These are phyloP conservation scores for Senna tora DNA, from an alignment of 306 rosid genomes.

Conservation along the genomic window DNA sequence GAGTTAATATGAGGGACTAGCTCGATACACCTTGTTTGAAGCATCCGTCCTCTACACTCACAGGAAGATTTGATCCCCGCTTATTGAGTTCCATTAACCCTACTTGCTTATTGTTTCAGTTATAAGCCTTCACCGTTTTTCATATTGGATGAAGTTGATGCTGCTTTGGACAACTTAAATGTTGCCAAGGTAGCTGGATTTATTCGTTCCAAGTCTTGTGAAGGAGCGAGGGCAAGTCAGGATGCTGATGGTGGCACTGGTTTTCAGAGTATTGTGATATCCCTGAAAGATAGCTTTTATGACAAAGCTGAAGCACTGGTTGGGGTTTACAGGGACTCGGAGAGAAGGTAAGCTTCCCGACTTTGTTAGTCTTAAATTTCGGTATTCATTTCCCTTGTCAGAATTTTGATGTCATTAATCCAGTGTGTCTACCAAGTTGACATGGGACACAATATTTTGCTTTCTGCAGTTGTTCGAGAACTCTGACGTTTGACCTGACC, in stretches of 20 bases:
- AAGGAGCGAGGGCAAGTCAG: constrained; percentile 73
- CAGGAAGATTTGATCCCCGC: constrained; percentile 14
- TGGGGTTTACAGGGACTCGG: constrained; percentile 35
- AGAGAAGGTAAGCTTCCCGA: constrained; percentile 62
- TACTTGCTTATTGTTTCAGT: constrained; percentile 53
- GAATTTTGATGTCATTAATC: constrained; percentile 20
- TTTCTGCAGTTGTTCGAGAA: constrained; percentile 84
- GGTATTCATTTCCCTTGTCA: background rate
- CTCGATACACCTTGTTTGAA: constrained; percentile 27
- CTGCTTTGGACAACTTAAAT: constrained; percentile 96
- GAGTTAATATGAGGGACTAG: constrained; percentile 1
- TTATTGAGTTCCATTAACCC: constrained; percentile 28
- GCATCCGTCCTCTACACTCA: background rate
- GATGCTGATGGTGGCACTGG: constrained; percentile 77
- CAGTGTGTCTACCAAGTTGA: constrained; percentile 14
- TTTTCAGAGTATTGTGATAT: constrained; percentile 96
- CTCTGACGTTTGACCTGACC: constrained; percentile 87
- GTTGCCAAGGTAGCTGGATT: constrained; percentile 98
- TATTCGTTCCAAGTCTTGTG: constrained; percentile 92
- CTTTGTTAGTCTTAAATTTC: background rate
- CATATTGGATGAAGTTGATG: constrained; percentile 99
- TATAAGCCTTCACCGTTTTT: constrained; percentile 97
- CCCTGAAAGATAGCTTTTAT: constrained; percentile 35
- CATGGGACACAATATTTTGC: constrained; percentile 6
- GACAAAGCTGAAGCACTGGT: constrained; percentile 38